Percentiles rank a stretch among this genome's conserved stretches.
Evolutionary conservation across 495 filamentous ascomycete species (phyloP).

Genomic region (Aspergillus wentii): DNA sequence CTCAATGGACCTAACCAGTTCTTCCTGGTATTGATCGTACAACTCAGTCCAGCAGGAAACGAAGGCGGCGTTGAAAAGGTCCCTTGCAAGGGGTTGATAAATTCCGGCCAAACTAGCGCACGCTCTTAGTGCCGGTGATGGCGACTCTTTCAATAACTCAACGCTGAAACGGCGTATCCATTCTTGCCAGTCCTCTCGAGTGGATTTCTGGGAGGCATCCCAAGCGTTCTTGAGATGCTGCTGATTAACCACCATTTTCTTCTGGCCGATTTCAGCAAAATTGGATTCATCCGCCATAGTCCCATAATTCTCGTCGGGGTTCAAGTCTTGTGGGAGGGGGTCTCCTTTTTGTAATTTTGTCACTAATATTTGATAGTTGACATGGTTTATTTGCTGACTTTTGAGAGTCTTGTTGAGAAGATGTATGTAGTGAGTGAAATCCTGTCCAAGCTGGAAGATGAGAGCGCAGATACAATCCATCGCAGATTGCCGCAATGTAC

Average conservation of each 20-base stretch:
- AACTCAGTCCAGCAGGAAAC: slow-evolving; percentile 98
- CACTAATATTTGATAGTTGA: slow-evolving; percentile 86
- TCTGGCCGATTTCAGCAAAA: slow-evolving; percentile 77
- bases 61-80: slow-evolving; percentile 96
- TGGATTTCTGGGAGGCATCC: slow-evolving; percentile 94
- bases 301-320: slow-evolving; percentile 77
- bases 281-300: slow-evolving; percentile 71
- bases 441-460: slow-evolving; percentile 90
- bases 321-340: slow-evolving; percentile 87
- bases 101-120: slow-evolving; percentile 88
- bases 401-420: slow-evolving; percentile 75
- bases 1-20: slow-evolving; percentile 91
- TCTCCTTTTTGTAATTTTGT: slow-evolving; percentile 92
- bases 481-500: slow-evolving; percentile 73
- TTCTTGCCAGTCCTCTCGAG: slow-evolving; percentile 96
- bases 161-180: slow-evolving; percentile 97
- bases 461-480: slow-evolving; percentile 93
- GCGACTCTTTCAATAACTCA: slow-evolving; percentile 90
- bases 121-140: slow-evolving; percentile 87
- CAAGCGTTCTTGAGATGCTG: slow-evolving; percentile 96
- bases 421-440: slow-evolving; percentile 88
- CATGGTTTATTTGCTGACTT: slow-evolving; percentile 67
- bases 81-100: slow-evolving; percentile 85
- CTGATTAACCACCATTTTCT: slow-evolving; percentile 93
- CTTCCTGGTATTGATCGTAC: slow-evolving; percentile 91